Evolutionary conservation across 192 early-diverging fungal genomes (phyloP).

Genomic region (Pilaira anomala): DNA sequence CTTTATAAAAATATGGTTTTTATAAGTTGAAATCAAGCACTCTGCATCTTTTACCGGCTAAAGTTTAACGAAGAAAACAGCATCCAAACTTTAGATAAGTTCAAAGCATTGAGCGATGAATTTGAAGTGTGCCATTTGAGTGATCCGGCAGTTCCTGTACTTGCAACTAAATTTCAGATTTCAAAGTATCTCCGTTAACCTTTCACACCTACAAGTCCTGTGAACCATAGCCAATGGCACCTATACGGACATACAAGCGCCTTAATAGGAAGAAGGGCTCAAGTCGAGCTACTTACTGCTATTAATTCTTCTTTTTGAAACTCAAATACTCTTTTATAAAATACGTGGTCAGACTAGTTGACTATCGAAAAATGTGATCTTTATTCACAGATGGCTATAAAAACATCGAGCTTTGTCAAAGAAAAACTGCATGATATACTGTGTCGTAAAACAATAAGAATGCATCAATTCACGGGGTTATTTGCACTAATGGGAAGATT

Average conservation of each 20-base stretch:
- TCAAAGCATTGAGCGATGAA: conserved; percentile 5
- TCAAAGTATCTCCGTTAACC: not conserved
- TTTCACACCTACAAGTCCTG: conserved; percentile 10
- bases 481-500: too few relatives aligned
- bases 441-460: not conserved
- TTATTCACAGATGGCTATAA: conserved; percentile 14
- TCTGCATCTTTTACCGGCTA: conserved; percentile 5
- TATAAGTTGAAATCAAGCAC: conserved; percentile 10
- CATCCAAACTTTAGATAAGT: conserved; percentile 10
- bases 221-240: not conserved
- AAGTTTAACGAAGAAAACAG: conserved; percentile 13
- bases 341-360: conserved; percentile 13
- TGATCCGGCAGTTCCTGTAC: not conserved
- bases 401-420: conserved; percentile 14
- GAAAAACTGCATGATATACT: not conserved
- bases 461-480: conserved; percentile 3
- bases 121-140: conserved; percentile 5
- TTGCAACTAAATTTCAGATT: conserved; percentile 2
- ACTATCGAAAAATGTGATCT: conserved; percentile 3
- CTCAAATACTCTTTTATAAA: conserved; percentile 5
- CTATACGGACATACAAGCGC: not conserved
- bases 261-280: conserved; percentile 3
- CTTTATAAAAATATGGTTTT: too few relatives aligned
- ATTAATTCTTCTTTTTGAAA: conserved; percentile 7
- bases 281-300: conserved; percentile 3